phyloP scores from a whole-genome alignment of 2,329 filamentous ascomycete species.

The Claviceps maximensis region DNA sequence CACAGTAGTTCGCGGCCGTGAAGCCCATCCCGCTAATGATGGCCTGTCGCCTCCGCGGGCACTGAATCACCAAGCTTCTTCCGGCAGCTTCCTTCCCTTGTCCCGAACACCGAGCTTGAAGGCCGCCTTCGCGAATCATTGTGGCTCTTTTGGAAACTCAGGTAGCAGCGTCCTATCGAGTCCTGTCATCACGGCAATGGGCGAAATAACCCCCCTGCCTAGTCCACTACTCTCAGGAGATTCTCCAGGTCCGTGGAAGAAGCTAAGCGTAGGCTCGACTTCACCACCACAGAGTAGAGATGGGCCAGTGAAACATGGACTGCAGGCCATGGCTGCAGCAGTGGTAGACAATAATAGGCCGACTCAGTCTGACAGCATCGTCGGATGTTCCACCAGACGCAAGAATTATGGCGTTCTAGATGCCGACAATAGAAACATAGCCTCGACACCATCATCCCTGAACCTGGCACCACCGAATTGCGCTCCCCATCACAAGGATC shows the following conservation, averaged over 20 bases:
- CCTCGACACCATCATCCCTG: constrained; percentile 10
- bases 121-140: constrained; percentile 35
- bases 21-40: constrained; percentile 24
- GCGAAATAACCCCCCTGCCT: constrained; percentile 65
- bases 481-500: constrained; percentile 48
- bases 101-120: constrained; percentile 50
- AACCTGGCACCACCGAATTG: constrained; percentile 11
- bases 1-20: constrained; percentile 11
- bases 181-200: constrained; percentile 61
- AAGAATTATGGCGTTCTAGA: constrained; percentile 35
- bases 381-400: constrained; percentile 41
- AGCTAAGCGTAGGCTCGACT: constrained; percentile 31
- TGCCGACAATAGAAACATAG: constrained; percentile 19
- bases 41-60: constrained; percentile 18
- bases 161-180: constrained; percentile 55
- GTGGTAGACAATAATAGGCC: constrained; percentile 39
- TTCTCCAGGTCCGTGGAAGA: constrained; percentile 55
- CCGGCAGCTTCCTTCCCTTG: constrained; percentile 30
- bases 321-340: constrained; percentile 30
- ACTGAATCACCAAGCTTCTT: constrained; percentile 17
- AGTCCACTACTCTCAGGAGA: constrained; percentile 56
- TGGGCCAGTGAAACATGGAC: constrained; percentile 13
- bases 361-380: constrained; percentile 27
- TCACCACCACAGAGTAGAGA: constrained; percentile 24
- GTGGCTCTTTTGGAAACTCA: constrained; percentile 40